These are phyloP conservation scores for Plenodomus tracheiphilus DNA, from an alignment of 2,329 filamentous ascomycete genomes.

Conservation along the genomic window DNA sequence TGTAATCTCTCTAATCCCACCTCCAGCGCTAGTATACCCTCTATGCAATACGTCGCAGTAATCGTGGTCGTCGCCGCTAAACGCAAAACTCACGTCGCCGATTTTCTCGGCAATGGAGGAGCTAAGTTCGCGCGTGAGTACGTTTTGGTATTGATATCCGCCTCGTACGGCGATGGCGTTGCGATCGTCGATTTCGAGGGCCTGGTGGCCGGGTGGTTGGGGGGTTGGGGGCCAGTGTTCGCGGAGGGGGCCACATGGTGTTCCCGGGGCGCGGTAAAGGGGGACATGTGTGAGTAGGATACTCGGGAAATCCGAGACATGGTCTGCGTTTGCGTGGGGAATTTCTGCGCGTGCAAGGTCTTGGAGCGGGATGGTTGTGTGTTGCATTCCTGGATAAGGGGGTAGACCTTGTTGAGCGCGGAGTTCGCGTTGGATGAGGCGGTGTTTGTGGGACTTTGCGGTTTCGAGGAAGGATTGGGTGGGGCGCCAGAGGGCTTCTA, in stretches of 20 bases:
- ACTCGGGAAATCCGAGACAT: slow-evolving; percentile 73
- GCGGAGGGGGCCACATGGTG: slow-evolving; percentile 82
- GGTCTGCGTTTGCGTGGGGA: slow-evolving; percentile 41
- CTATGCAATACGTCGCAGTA: slow-evolving; percentile 90
- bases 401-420: slow-evolving; percentile 64
- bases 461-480: slow-evolving; percentile 74
- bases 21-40: slow-evolving; percentile 62
- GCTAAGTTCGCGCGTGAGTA: slow-evolving; percentile 77
- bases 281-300: slow-evolving; percentile 91
- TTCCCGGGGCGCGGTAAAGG: slow-evolving; percentile 77
- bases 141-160: slow-evolving; percentile 97
- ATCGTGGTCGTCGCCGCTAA: slow-evolving; percentile 96
- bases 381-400: slow-evolving; percentile 59
- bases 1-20: slow-evolving; percentile 74
- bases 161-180: slow-evolving; percentile 77
- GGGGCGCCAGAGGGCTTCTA: slow-evolving; percentile 71
- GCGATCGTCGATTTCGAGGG: slow-evolving; percentile 64
- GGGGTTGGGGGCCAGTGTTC: slow-evolving; percentile 79
- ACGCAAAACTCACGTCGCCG: slow-evolving; percentile 81
- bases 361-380: slow-evolving; percentile 63
- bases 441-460: slow-evolving; percentile 66
- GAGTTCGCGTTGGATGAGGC: slow-evolving; percentile 70
- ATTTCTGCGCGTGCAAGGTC: slow-evolving; percentile 40
- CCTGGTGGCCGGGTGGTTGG: slow-evolving; percentile 61
- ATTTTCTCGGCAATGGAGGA: slow-evolving; percentile 74